phyloP scores from a whole-genome alignment of 768 basidiomycete genomes.

The Pulveroboletus frians region DNA sequence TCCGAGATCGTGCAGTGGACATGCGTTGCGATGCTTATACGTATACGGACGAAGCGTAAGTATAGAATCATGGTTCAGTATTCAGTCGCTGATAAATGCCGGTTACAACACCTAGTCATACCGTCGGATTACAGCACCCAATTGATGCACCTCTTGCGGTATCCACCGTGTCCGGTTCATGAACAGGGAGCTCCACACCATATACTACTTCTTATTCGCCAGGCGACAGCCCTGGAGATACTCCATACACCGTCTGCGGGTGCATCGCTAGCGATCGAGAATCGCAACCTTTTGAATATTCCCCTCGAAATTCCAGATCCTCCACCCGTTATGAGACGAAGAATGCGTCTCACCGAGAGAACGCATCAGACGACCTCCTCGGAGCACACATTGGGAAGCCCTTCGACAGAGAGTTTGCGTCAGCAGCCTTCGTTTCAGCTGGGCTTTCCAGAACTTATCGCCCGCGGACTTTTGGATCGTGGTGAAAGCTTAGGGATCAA shows the following conservation, averaged over 20 bases:
- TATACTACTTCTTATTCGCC: constrained; percentile 67
- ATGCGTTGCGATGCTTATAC: constrained; percentile 91
- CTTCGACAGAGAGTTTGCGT: constrained; percentile 32
- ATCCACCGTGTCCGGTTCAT: constrained; percentile 48
- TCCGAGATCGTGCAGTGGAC: constrained; percentile 79
- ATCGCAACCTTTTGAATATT: constrained; percentile 71
- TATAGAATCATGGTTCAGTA: background rate
- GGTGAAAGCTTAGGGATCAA: constrained; percentile 82
- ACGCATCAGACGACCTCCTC: constrained; percentile 24
- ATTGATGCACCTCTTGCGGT: constrained; percentile 79
- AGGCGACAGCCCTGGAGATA: constrained; percentile 76
- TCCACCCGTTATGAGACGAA: constrained; percentile 35
- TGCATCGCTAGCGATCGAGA: constrained; percentile 75
- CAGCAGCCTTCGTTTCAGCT: constrained; percentile 42
- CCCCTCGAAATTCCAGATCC: constrained; percentile 59
- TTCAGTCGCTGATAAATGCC: constrained; percentile 8
- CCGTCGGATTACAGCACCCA: constrained; percentile 83
- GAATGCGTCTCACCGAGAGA: constrained; percentile 30
- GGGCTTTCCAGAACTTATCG: constrained; percentile 65
- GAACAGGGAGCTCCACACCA: constrained; percentile 47
- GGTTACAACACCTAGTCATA: constrained; percentile 52
- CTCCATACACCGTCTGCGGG: constrained; percentile 72
- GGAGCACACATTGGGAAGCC: constrained; percentile 16
- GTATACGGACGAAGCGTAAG: constrained; percentile 86
- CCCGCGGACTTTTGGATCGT: constrained; percentile 66